A percentile compares a stretch with the other conserved stretches of the same genome.
Conservation (phyloP, 2,329 filamentous ascomycete genomes). For the Fusarium sp. region DNA sequence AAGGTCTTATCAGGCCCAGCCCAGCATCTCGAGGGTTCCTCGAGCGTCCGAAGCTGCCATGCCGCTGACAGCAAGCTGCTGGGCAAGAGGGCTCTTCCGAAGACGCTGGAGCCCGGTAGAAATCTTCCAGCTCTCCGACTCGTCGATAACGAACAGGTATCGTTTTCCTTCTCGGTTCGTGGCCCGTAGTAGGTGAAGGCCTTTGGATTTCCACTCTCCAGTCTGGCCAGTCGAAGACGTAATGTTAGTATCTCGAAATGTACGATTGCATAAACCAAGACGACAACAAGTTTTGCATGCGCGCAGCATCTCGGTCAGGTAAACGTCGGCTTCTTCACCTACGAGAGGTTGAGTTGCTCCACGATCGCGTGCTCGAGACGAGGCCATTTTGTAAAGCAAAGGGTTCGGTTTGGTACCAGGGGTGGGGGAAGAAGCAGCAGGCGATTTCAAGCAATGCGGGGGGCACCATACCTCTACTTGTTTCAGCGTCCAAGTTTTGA, state of each 20-base stretch:
- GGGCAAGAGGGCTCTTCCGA: constrained; percentile 67
- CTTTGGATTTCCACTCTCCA: constrained; percentile 64
- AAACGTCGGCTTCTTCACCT: constrained; percentile 73
- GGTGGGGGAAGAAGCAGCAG: constrained; percentile 53
- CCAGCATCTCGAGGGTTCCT: constrained; percentile 65
- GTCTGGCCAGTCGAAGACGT: constrained; percentile 54
- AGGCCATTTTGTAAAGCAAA: constrained; percentile 58
- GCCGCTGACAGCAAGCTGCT: constrained; percentile 66
- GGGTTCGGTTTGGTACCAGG: constrained; percentile 51
- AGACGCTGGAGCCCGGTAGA: constrained; percentile 68
- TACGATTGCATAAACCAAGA: constrained; percentile 59
- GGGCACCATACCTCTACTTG: constrained; percentile 88
- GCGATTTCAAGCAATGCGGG: constrained; percentile 65
- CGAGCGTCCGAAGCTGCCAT: constrained; percentile 65
- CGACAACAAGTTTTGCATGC: constrained; percentile 73
- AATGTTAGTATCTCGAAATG: constrained; percentile 55
- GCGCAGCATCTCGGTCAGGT: constrained; percentile 68
- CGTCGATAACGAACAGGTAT: constrained; percentile 70
- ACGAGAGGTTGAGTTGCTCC: constrained; percentile 62
- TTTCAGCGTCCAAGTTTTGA: constrained; percentile 98
- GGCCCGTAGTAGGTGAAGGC: constrained; percentile 70
- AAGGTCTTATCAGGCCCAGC: constrained; percentile 54
- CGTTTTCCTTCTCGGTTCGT: constrained; percentile 73
- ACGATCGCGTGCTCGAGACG: constrained; percentile 58
- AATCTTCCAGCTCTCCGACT: constrained; percentile 75